Percentiles rank a stretch among this genome's conserved stretches.
Conservation (phyloP, 1,284 basidiomycete species). For the Cryptococcus sp. region DNA sequence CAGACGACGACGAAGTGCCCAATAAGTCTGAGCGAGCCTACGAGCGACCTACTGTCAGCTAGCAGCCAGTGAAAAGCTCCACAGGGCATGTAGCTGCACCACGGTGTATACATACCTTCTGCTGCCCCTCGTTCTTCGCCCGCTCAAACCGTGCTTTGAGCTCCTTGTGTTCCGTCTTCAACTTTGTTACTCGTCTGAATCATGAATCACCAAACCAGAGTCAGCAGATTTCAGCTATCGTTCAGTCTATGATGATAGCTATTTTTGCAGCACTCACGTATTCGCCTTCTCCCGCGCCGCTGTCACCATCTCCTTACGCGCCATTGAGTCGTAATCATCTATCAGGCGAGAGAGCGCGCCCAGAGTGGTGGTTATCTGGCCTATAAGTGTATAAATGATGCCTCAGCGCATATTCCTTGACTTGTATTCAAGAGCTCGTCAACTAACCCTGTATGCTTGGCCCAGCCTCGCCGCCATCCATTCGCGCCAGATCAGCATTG, state of each 20-base stretch:
- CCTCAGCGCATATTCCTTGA: not conserved
- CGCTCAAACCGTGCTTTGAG: constrained; percentile 55
- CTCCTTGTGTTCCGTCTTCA: constrained; percentile 55
- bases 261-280: no score
- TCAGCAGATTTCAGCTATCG: no score
- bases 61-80: not conserved
- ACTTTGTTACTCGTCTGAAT: constrained; percentile 53
- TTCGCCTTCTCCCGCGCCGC: constrained; percentile 92
- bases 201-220: not conserved
- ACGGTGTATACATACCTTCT: constrained; percentile 32
- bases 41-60: constrained; percentile 1
- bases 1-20: constrained; percentile 31
- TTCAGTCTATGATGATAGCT: not conserved
- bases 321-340: constrained; percentile 95
- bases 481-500: constrained; percentile 77
- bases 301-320: constrained; percentile 88
- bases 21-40: constrained; percentile 46
- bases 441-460: constrained; percentile 72
- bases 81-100: not conserved
- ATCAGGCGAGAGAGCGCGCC: constrained; percentile 89
- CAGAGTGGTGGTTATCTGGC: constrained; percentile 91
- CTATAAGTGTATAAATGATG: constrained; percentile 55
- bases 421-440: not conserved
- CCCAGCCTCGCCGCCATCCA: constrained; percentile 76
- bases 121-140: constrained; percentile 50